Base-by-base conservation (phyloP, 1,284 basidiomycete genomes). In the Rugosomyces carneus region DNA sequence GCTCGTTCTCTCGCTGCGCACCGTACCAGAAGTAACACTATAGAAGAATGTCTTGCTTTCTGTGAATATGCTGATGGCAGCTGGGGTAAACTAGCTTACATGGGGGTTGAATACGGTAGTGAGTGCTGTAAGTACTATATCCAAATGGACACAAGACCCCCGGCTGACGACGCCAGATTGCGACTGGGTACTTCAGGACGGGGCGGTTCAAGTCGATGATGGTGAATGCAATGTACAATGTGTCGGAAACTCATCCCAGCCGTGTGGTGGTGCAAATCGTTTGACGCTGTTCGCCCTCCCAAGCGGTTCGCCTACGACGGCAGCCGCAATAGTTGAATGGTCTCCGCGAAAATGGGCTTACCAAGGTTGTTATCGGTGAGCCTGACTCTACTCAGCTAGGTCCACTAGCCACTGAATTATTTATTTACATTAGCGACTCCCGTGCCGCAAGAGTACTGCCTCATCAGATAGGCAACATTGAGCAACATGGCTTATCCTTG, bases 121-220 rank as follows among this genome's bases (percentile, higher is more conserved):
- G 41, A 49, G 42, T 52, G 47, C n/a, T 49, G 51, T 49, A 10
- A 41, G 47, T 42, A 18, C n/a, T 3, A 4, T 16, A 29, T n/a
- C n/a, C n/a, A 21, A 2, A 3, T 31, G 11, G 15, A 15, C 31
- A 1, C 16, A 18, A 2, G 8, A 13, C 20, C 7, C 7, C 7
- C 21, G 21, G 31, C 18, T 42, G 10, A 29, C n/a, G 18, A 15
- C 26, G 19, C 7, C 7, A 52, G 50, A 44, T 37, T 52, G 50
- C 32, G 51, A 49, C 21, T 52, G 51, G 51, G 51, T 49, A 8
- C 38, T 52, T 15, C 51, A 52, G 20, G 39, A 42, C 19, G 48
- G 47, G 9, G 42, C 51, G 13, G 42, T 42, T 3, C 47, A 52
- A 18, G 51, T 52, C 5, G 45, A 47, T 21, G 51, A 52, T 34